Percentiles rank a stretch among this genome's conserved stretches.
Conservation (phyloP, 2,329 filamentous ascomycete species). For the Stylonectria norvegica region DNA sequence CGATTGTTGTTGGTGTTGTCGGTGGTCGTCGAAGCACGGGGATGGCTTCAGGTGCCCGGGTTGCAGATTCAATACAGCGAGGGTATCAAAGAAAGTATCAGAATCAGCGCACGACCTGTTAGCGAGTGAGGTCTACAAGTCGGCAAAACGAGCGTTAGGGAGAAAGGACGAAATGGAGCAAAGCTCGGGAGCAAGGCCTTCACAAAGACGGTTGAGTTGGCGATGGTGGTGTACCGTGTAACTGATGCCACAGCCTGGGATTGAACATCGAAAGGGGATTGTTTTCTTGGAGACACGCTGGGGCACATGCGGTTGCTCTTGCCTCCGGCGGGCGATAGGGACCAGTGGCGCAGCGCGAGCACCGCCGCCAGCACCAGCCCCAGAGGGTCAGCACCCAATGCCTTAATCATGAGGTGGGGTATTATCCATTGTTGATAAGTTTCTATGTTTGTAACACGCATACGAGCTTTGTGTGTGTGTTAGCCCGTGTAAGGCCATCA, state of each 20-base stretch:
- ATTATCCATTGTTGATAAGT: no score
- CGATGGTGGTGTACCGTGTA: conserved; percentile 15
- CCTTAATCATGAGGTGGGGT: no score
- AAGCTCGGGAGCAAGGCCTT: conserved; percentile 20
- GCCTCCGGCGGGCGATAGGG: conserved; percentile 10
- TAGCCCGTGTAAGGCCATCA: background rate
- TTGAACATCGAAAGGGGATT: conserved; percentile 31
- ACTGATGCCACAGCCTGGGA: conserved; percentile 12
- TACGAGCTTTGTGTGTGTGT: background rate
- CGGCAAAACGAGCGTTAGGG: conserved; percentile 24
- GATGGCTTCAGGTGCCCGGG: background rate
- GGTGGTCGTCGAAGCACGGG: background rate
- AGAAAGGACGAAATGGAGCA: conserved; percentile 11
- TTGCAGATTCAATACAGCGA: conserved; percentile 1
- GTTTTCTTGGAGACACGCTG: conserved; percentile 24
- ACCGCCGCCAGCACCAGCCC: conserved; percentile 13
- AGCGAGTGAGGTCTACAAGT: conserved; percentile 17
- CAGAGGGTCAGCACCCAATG: conserved; percentile 24
- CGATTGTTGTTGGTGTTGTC: conserved; percentile 8
- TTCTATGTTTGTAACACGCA: background rate
- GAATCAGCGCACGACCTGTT: conserved; percentile 15
- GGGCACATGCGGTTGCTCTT: conserved; percentile 20
- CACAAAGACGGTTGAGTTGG: conserved; percentile 18
- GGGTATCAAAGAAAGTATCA: conserved; percentile 4
- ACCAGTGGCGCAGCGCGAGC: conserved; percentile 13